phyloP scores from a whole-genome alignment of 495 filamentous ascomycete genomes.

The Aspergillus saccharolyticus region DNA sequence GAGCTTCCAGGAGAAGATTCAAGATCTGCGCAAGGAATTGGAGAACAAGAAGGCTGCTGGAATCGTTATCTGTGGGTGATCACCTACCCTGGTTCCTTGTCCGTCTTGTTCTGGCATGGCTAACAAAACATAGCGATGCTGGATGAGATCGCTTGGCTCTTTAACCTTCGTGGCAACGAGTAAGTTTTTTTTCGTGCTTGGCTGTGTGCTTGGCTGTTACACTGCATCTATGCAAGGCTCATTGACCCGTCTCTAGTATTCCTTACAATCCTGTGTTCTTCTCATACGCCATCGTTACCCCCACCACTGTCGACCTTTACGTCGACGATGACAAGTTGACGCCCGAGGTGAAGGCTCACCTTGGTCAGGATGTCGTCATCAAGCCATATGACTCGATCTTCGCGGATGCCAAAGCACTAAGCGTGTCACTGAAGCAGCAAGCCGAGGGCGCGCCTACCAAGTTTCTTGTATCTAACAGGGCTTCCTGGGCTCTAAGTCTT shows the following conservation, averaged over 20 bases:
- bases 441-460: conserved; percentile 48
- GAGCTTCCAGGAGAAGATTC: conserved; percentile 74
- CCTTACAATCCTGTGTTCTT: conserved; percentile 99
- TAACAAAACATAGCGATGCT: conserved; percentile 60
- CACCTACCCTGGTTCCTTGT: background rate
- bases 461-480: conserved; percentile 81
- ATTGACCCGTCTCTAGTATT: conserved; percentile 51
- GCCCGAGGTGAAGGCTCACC: conserved; percentile 61
- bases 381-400: conserved; percentile 85
- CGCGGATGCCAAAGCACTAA: conserved; percentile 63
- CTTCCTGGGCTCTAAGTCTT: conserved; percentile 88
- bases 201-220: background rate
- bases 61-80: conserved; percentile 68
- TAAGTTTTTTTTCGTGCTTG: conserved; percentile 28
- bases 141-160: conserved; percentile 97
- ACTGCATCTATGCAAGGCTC: background rate
- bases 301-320: conserved; percentile 76
- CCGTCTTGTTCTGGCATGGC: background rate
- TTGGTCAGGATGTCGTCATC: conserved; percentile 66
- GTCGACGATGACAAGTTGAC: conserved; percentile 74
- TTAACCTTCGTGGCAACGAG: conserved; percentile 93
- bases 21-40: conserved; percentile 82
- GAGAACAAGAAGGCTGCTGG: conserved; percentile 86
- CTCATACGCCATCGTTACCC: conserved; percentile 88
- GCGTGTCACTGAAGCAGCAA: conserved; percentile 31